phyloP scores from a whole-genome alignment of 306 rosid species.

The Corylus avellana region DNA sequence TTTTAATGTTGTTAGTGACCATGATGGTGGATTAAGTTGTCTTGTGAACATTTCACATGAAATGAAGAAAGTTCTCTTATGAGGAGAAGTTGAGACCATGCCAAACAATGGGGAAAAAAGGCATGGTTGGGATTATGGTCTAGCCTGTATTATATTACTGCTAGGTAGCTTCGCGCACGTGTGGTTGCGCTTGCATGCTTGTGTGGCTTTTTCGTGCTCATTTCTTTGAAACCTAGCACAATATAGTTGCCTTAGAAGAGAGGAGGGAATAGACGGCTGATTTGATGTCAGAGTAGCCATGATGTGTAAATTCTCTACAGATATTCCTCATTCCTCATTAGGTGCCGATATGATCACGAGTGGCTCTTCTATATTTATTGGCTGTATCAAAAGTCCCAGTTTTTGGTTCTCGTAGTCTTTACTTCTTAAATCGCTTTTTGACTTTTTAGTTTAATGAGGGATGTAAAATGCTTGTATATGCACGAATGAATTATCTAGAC shows the following conservation, averaged over 20 bases:
- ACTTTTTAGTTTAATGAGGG: background rate
- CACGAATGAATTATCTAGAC: background rate
- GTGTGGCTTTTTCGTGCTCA: background rate
- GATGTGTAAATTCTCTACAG: background rate
- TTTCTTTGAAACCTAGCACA: background rate
- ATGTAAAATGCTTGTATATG: background rate
- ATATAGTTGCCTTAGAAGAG: background rate
- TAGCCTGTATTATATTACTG: background rate
- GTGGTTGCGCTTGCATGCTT: background rate
- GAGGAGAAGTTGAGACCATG: background rate
- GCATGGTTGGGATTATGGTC: background rate
- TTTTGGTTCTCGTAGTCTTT: background rate
- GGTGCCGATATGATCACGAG: background rate
- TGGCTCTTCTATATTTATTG: background rate
- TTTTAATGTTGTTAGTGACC: background rate
- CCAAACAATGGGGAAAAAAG: background rate
- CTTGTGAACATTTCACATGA: background rate
- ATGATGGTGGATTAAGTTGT: background rate
- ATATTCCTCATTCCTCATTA: background rate
- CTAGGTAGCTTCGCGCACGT: background rate
- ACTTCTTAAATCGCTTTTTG: background rate
- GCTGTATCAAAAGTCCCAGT: background rate
- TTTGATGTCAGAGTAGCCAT: background rate
- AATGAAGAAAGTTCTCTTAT: background rate
- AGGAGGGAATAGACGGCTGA: background rate